A percentile compares a stretch with the other conserved stretches of the same genome.
These are phyloP conservation scores for Globisporangium spiculum DNA, from an alignment of 352 stramenopile genomes.

Conservation along the genomic window DNA sequence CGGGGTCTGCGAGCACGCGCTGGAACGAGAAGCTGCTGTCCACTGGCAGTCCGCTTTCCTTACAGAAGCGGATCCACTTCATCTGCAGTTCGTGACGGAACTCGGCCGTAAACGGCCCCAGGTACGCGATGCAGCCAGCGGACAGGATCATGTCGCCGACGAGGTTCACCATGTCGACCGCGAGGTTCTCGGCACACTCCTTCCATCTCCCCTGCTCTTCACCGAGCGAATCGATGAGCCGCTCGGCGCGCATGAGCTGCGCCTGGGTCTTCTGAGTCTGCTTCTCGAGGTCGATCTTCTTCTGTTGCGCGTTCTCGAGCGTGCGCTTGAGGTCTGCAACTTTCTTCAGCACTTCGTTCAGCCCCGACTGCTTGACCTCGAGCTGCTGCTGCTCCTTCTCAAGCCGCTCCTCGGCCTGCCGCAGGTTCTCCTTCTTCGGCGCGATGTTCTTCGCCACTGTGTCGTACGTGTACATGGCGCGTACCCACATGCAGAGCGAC, in stretches of 20 bases:
- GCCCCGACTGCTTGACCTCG: conserved; percentile 81
- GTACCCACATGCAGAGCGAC: conserved; percentile 93
- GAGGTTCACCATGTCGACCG: conserved; percentile 87
- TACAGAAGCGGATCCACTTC: conserved; percentile 86
- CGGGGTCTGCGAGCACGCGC: conserved; percentile 76
- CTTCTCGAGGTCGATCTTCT: conserved; percentile 91
- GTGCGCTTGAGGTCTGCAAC: conserved; percentile 88
- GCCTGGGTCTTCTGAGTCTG: conserved; percentile 85
- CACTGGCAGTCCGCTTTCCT: conserved; percentile 77
- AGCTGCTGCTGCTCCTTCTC: conserved; percentile 85
- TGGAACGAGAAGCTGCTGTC: conserved; percentile 85
- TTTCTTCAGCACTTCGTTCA: conserved; percentile 78
- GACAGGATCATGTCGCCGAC: conserved; percentile 93
- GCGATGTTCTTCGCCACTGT: conserved; percentile 92
- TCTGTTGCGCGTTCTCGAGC: conserved; percentile 86
- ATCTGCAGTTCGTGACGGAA: conserved; percentile 79
- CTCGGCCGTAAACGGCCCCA: conserved; percentile 89
- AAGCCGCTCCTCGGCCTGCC: conserved; percentile 84
- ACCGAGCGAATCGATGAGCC: conserved; percentile 88
- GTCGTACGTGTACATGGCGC: conserved; percentile 94
- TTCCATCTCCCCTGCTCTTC: conserved; percentile 91
- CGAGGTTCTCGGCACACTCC: conserved; percentile 70
- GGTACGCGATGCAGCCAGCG: conserved; percentile 90
- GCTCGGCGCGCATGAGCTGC: conserved; percentile 87
- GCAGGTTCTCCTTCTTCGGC: conserved; percentile 91